Conservation (phyloP, 1,284 basidiomycete genomes). For the Heterobasidion occidentale region DNA sequence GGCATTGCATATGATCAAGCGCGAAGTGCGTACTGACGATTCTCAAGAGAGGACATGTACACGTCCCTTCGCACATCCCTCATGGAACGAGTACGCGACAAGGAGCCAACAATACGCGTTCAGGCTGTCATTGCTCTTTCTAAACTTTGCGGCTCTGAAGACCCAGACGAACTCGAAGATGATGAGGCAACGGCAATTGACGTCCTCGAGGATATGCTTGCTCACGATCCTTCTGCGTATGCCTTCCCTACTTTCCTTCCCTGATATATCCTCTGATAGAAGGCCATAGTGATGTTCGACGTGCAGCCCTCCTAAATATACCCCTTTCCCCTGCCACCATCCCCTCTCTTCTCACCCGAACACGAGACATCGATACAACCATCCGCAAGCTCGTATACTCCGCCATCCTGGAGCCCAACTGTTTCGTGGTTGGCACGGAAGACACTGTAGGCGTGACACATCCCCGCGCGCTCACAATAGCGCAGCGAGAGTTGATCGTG, state of each 20-base stretch:
- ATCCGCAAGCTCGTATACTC: slow-evolving; percentile 81
- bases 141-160: slow-evolving; percentile 77
- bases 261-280: slow-evolving; percentile 3
- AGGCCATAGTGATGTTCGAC: slow-evolving; percentile 74
- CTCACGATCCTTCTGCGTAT: slow-evolving; percentile 74
- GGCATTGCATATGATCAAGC: neutral
- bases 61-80: slow-evolving; percentile 59
- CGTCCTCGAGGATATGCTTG: slow-evolving; percentile 67
- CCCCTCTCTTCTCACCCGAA: slow-evolving; percentile 68
- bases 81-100: slow-evolving; percentile 79
- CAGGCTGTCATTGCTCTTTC: slow-evolving; percentile 84
- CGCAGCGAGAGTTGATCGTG: slow-evolving; percentile 74
- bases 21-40: neutral
- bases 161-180: slow-evolving; percentile 56
- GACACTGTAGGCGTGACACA: slow-evolving; percentile 47
- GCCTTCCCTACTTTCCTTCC: slow-evolving; percentile 22
- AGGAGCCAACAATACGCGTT: slow-evolving; percentile 76
- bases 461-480: slow-evolving; percentile 63
- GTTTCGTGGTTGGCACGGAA: slow-evolving; percentile 8
- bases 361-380: slow-evolving; percentile 79
- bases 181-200: slow-evolving; percentile 61
- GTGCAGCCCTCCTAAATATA: slow-evolving; percentile 77
- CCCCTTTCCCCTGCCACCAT: slow-evolving; percentile 59
- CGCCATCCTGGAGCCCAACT: slow-evolving; percentile 41
- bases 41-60: slow-evolving; percentile 75